Conservation (phyloP, 108 stramenopile genomes). For the Stephanodiscus triporus region DNA sequence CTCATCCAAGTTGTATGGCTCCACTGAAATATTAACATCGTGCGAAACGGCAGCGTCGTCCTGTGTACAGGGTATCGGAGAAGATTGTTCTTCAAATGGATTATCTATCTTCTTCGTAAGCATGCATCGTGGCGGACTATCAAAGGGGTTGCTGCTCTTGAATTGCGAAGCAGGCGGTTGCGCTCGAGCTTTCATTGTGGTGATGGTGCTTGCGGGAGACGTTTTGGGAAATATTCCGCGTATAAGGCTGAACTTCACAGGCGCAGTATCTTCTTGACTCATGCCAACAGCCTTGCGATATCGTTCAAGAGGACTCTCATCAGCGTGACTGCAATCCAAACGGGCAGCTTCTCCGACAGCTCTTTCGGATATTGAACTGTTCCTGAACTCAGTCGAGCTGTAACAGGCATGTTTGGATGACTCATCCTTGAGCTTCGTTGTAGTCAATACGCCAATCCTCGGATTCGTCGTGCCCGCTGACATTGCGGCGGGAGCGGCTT, state of each 20-base stretch:
- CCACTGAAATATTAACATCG: background rate
- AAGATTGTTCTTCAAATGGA: conserved; percentile 9
- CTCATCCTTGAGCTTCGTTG: background rate
- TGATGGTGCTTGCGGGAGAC: conserved; percentile 12
- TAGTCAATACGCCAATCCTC: background rate
- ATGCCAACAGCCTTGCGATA: conserved; percentile 1
- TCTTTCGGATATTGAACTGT: background rate
- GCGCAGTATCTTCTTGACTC: conserved; percentile 1
- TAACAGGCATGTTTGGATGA: background rate
- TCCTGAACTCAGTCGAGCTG: background rate
- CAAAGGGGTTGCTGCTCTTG: conserved; percentile 12
- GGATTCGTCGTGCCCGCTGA: background rate
- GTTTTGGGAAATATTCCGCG: conserved; percentile 33
- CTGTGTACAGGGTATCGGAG: conserved; percentile 3
- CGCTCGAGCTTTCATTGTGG: background rate
- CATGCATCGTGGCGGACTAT: conserved; percentile 8
- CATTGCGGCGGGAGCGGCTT: background rate
- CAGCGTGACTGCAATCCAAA: background rate
- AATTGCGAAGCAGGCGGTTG: background rate
- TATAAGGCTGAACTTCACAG: background rate
- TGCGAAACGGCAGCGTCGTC: background rate
- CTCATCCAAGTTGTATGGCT: background rate
- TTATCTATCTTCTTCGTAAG: background rate
- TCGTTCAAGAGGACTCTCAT: conserved; percentile 6
- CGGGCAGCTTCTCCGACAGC: background rate